Base-by-base conservation (phyloP, 2,329 filamentous ascomycete genomes). In the Diplocarpon rosae region DNA sequence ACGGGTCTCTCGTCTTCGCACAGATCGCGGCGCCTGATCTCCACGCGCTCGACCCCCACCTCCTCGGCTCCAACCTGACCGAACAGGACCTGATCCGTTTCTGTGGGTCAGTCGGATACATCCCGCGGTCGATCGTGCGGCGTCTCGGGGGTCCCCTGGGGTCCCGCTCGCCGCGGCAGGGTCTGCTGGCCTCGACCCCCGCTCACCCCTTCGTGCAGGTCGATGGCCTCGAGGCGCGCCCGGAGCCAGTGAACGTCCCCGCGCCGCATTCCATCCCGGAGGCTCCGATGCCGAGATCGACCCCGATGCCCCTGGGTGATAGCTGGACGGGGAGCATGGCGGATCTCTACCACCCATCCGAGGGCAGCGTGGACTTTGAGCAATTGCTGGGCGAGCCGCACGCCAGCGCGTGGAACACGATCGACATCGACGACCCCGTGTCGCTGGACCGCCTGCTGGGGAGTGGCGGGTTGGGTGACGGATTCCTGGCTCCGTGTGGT, bases 81-180 rank as follows among this genome's bases (percentile, higher is more conserved):
- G 49, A 52, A 27, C 49, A 46, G 37, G 53, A 58, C 9, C 28
- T 58, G 10, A 47, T 56, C 11, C 37, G 44, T 8, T 51, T 55
- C 32, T 57, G 52, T 45, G 47, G 50, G 20, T 38, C 42, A 2
- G 29, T 20, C 28, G 50, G 52, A 13, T 57, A 53, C 31, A 49
- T 56, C 28, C 20, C 46, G 15, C 28, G 20, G 13, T 27, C 15
- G 9, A 33, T 36, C 16, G 13, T 32, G 27, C 11, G 30, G 24
- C 34, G 38, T 9, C 36, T 40, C 30, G 46, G 45, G 10, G 37
- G 35, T 36, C 30, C 16, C 4, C 35, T 20, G 24, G 5, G 29
- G 16, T 39, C 33, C 14, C 17, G 34, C 20, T 39, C 11, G 24
- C 33, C 42, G n/a, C 49, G 49, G 27, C 49, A 53, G 39, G 47